Evolutionary conservation across 306 rosid genomes (phyloP), one percentile per base, ranked within the genome.

Genomic region (Vicia sativa): DNA sequence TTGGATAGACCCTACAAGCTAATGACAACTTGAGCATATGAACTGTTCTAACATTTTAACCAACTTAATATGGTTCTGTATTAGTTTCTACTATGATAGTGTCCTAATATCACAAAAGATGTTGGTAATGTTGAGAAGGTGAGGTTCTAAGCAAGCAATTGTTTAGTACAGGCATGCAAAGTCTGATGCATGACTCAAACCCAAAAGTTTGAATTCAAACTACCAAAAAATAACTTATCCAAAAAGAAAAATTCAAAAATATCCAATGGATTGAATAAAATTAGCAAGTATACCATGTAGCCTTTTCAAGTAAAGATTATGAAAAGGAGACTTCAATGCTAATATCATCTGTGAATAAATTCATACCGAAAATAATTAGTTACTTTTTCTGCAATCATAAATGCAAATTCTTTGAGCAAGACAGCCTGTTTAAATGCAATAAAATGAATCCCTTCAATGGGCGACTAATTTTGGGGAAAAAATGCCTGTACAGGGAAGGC

Each of bases 401-500:
- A 79, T 60, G 77, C 74, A 81, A 76, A 77, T 78, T 78, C 57
- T 44, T 74, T 72, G 49, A 73, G 81, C 82, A 64, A 79, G 84
- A 75, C 78, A 68, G 74, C 77, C 63, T 83, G 89, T 57, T 86
- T 79, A 59, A 21, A 71, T 50, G 57, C 29, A 52, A 21, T 52
- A 78, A 66, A 82, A 84, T 74, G 84, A 81, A 85, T 84, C 84
- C 74, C 81, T 81, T 77, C 53, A 53, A 79, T 21, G 44, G 77
- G 81, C 72, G 89, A 84, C 79, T 65, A 74, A 67, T 78, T 49
- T 48, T 38, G 38, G 38, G 38, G 9, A 79, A 82, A 83, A 80
- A 90, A 74, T 84, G 89, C 96, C 95, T 84, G 91, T 87, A 84
- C 83, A 86, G 26, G 79, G 89, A 81, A 82, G 77, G 76, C 67